Conservation (phyloP, 83 land plant species). For the Diphasiastrum complanatum region DNA sequence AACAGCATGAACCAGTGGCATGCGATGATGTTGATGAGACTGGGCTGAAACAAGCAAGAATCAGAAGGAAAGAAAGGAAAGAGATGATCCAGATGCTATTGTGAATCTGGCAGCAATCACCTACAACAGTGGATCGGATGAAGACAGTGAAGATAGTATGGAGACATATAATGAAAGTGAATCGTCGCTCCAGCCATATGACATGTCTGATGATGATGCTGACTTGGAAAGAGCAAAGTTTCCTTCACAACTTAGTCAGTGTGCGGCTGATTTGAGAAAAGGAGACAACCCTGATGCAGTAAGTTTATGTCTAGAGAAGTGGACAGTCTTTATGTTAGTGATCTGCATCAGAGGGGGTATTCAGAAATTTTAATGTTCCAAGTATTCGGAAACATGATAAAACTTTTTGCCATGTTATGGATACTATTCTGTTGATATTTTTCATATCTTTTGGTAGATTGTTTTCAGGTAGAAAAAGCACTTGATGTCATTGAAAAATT, state of each 20-base stretch:
- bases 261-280: conserved; percentile 61
- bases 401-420: too few species aligned
- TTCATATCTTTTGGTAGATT: too few species aligned
- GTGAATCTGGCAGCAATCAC: conserved; percentile 46
- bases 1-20: background rate
- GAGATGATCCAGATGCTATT: conserved; percentile 78
- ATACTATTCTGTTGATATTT: too few species aligned
- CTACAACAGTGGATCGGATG: conserved; percentile 22
- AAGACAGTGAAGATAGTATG: conserved; percentile 36
- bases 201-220: conserved; percentile 77
- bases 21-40: conserved; percentile 1
- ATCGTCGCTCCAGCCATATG: conserved; percentile 77
- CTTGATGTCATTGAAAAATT: conserved; percentile 80
- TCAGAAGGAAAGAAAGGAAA: conserved; percentile 24
- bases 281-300: conserved; percentile 80
- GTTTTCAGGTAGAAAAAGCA: conserved; percentile 83
- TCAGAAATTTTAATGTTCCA: too few species aligned
- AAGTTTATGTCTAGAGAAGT: conserved; percentile 36
- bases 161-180: conserved; percentile 59
- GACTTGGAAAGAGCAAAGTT: conserved; percentile 57
- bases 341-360: too few species aligned
- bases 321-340: too few species aligned
- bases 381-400: too few species aligned
- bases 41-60: conserved; percentile 1
- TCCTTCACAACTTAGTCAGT: conserved; percentile 62